Evolutionary conservation across 2,329 filamentous ascomycete genomes (phyloP).

Genomic region (Penicillium hesseltinei): DNA sequence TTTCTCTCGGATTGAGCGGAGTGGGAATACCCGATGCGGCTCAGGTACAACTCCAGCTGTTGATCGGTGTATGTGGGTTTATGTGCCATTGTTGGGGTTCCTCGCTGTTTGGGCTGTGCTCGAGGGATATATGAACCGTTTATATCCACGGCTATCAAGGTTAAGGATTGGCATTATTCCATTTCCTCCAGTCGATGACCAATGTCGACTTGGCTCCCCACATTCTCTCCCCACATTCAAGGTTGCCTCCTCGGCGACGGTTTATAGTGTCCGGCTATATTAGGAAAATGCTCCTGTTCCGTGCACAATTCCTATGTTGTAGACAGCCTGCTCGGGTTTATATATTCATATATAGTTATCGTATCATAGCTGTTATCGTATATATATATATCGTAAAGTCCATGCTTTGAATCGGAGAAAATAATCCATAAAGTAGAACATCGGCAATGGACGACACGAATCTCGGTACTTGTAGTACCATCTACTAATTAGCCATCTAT

Average conservation of each 20-base stretch:
- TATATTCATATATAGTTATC: neutral
- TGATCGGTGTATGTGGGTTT: constrained; percentile 34
- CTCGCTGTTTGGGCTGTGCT: neutral
- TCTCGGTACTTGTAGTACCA: neutral
- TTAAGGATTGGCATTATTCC: neutral
- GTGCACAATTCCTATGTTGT: neutral
- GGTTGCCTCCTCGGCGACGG: neutral
- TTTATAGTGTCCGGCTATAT: neutral
- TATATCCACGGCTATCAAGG: neutral
- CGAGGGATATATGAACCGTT: neutral
- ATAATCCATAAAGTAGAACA: neutral
- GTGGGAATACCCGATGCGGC: constrained; percentile 29
- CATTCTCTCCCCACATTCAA: neutral
- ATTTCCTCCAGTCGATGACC: neutral
- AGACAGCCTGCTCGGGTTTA: too few relatives aligned
- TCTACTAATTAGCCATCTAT: neutral
- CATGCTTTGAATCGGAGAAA: neutral
- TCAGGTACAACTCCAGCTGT: constrained; percentile 39
- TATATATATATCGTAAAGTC: too few relatives aligned
- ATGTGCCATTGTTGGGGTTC: constrained; percentile 4
- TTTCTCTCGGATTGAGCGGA: constrained; percentile 13
- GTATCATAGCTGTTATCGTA: neutral
- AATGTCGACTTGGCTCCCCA: neutral
- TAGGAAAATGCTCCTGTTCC: neutral
- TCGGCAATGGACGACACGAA: neutral